phyloP scores from a whole-genome alignment of 2,329 filamentous ascomycete genomes.

The Falciphora oryzae region DNA sequence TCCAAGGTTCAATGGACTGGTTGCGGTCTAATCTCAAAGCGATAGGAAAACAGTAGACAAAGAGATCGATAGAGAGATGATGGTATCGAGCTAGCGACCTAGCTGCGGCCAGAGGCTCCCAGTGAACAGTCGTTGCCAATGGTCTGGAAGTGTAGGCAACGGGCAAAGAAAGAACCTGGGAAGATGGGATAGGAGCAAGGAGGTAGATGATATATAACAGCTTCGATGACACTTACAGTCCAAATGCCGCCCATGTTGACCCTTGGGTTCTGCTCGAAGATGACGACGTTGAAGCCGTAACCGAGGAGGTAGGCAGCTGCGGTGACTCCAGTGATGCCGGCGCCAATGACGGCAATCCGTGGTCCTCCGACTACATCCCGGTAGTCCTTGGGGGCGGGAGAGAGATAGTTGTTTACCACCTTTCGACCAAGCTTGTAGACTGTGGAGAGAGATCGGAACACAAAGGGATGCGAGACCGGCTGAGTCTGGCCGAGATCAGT shows the following conservation, averaged over 20 bases:
- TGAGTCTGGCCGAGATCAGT: background rate
- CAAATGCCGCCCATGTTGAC: constrained; percentile 73
- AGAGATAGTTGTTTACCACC: background rate
- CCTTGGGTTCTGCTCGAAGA: constrained; percentile 49
- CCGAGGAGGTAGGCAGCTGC: constrained; percentile 31
- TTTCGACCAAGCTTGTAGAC: background rate
- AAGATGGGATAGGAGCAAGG: too few species aligned
- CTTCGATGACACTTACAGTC: constrained; percentile 59
- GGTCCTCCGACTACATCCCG: background rate
- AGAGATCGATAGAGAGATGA: too few species aligned
- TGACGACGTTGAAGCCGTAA: constrained; percentile 28
- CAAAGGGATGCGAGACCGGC: background rate
- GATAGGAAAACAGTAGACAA: too few species aligned
- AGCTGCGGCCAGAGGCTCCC: too few species aligned
- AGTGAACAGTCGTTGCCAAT: too few species aligned
- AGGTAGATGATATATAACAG: too few species aligned
- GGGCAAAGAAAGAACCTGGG: too few species aligned
- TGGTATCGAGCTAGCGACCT: too few species aligned
- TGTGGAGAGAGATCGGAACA: background rate
- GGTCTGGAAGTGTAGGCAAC: too few species aligned
- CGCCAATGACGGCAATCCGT: constrained; percentile 32
- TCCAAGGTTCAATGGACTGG: too few species aligned
- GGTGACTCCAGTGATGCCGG: constrained; percentile 34
- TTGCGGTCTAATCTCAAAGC: too few species aligned
- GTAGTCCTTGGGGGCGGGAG: background rate